Base-by-base conservation (phyloP, 140 eudicot genomes). In the Cichorium intybus region DNA sequence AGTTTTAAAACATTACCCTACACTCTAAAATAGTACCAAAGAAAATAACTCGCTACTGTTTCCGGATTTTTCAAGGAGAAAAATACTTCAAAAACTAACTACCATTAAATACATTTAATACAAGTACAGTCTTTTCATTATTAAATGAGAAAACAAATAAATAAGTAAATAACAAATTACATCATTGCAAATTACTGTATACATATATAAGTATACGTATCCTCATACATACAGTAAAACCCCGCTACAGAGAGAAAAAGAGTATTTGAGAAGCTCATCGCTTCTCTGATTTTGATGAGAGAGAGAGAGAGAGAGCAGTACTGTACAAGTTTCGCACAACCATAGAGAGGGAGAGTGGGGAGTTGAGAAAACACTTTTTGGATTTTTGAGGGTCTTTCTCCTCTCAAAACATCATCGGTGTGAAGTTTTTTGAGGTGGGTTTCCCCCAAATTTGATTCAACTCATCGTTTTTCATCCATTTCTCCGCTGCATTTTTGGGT, bases 251-350 rank as follows among this genome's bases (percentile, higher is more conserved):
- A 52, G 65, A 73, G 5, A 52, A 7, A 45, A 43, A 24, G 78
- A 72, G 96, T 85, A 74, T 75, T 68, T 72, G 87, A 77, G 85
- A 85, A 85, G 90, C 85, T 80, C 75, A 68, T 68, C 82, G 71
- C 61, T 82, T 68, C 90, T 82, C 96, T 88, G 90, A 88, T 88
- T 85, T 82, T 82, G 87, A 88, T 88, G 96, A 70, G 63, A 67
- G 70, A 54, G 81, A 71, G 79, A 70, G 78, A 62, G 76, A 52
- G 47, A 69, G 75, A 45, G 80, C 65, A 63, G 81, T 79, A 76
- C 82, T 71, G 66, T 52, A 72, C 79, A 78, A 78, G 92, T 71
- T 68, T 70, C 62, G 69, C 84, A 72, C 78, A 51, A 16, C 34
- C 35, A 39, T 45, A 68, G 66, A 68, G 73, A 62, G 64, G 61